Percentiles rank a stretch among this genome's conserved stretches.
Evolutionary conservation across 441 rosid species (phyloP).

Genomic region (Raphanus hybrid): DNA sequence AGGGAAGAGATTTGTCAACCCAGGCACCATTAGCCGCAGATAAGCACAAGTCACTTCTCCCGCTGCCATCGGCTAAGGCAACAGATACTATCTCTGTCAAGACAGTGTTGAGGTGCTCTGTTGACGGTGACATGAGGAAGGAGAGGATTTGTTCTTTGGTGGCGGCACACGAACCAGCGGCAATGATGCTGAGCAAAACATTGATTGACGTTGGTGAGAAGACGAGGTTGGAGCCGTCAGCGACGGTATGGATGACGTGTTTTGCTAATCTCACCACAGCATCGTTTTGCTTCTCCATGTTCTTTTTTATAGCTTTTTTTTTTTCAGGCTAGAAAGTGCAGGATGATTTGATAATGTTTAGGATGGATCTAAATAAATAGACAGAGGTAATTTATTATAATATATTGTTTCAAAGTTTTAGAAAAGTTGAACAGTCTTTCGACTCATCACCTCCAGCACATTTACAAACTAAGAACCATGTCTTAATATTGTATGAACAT

Average conservation of each 20-base stretch:
- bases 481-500: too few species aligned
- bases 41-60: conserved; percentile 14
- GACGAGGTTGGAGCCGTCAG: conserved; percentile 55
- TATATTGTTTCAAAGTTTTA: too few species aligned
- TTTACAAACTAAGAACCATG: too few species aligned
- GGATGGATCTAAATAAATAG: background rate
- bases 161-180: conserved; percentile 60
- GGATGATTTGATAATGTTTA: background rate
- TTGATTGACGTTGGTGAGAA: conserved; percentile 78
- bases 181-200: conserved; percentile 63
- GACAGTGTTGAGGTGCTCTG: conserved; percentile 58
- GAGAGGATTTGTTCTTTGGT: conserved; percentile 67
- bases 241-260: conserved; percentile 46
- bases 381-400: background rate
- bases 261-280: conserved; percentile 48
- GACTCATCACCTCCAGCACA: too few species aligned
- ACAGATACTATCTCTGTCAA: conserved; percentile 46
- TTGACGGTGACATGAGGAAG: conserved; percentile 61
- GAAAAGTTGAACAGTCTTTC: too few species aligned
- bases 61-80: conserved; percentile 10
- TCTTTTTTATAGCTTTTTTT: too few species aligned
- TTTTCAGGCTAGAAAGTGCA: background rate
- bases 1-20: conserved; percentile 58
- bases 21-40: conserved; percentile 67
- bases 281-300: conserved; percentile 48